Evolutionary conservation across 768 basidiomycete species (phyloP), one percentile per base, ranked within the genome.

Genomic region (Trametes meyenii): DNA sequence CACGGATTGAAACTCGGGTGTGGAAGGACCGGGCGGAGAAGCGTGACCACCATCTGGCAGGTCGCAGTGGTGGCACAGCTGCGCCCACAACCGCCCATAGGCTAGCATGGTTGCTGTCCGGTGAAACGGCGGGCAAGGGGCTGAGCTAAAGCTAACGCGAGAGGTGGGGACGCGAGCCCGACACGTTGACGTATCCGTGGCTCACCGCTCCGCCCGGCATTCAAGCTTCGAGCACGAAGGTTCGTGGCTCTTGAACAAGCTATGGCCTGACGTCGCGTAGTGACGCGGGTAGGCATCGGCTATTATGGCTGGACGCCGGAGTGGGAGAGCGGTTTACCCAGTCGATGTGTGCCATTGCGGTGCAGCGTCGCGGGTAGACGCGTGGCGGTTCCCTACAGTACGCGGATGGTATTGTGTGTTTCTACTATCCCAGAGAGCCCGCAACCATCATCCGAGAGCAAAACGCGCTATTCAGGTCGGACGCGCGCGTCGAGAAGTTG

Each of bases 61-160:
- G 23, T 36, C 39, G 51, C 21, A 24, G 21, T 5, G 42, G 52
- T 39, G 52, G 40, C 52, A 54, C 52, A 54, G 40, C 52, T 43
- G 52, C 52, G 40, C 52, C 52, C 52, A 54, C 52, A 54, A 54
- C 40, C 52, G 52, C 52, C 52, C 52, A 54, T 24, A 54, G 10
- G 6, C 23, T 26, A n/a, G 23, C 8, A 36, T 24, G 40, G 38
- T 33, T 19, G 19, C 52, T 24, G 40, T 26, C 42, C 40, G 52
- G 40, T 43, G 52, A 54, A 43, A 54, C 52, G 35, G n/a, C 19
- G 21, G 12, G 23, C 52, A 14, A 40, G 36, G 24, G 36, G 2
- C 14, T 21, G 35, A 33, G 29, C 29, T 33, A 33, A 33, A 33
- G 29, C 29, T 33, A 33, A 33, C 29, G 29, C 29, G 29, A 33